Percentiles rank a stretch among this genome's conserved stretches.
Conservation (phyloP, 306 rosid genomes). For the Phaseolus lunatus region DNA sequence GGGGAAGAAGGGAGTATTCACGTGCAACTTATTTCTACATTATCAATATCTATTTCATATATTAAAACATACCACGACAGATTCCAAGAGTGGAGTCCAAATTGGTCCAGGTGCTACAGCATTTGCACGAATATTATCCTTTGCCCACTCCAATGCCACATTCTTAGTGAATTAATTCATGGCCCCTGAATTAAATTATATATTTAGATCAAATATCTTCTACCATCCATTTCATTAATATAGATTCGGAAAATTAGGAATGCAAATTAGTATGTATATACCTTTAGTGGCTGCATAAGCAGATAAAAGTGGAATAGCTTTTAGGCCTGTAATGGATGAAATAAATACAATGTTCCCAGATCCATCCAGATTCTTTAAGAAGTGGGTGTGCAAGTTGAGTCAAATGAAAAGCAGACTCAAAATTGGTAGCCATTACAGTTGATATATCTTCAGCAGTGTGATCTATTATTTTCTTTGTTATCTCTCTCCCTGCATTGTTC, state of each 20-base stretch:
- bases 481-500: constrained; percentile 49
- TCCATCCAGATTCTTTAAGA: constrained; percentile 54
- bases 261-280: neutral
- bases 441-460: constrained; percentile 48
- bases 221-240: no score
- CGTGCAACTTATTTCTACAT: no score
- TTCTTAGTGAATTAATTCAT: neutral
- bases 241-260: no score
- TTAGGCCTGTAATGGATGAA: constrained; percentile 46
- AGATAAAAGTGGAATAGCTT: constrained; percentile 16
- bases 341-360: constrained; percentile 49
- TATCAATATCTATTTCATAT: no score
- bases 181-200: neutral
- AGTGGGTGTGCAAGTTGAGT: constrained; percentile 63
- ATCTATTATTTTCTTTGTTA: constrained; percentile 25
- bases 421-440: constrained; percentile 46
- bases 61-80: neutral
- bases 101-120: neutral
- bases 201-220: no score
- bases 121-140: neutral
- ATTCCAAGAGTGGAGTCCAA: neutral
- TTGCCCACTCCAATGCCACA: neutral
- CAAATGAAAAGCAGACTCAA: constrained; percentile 51
- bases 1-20: no score
- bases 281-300: constrained; percentile 48